Evolutionary conservation across 176 grass and related monocot species (phyloP).

Genomic region (Bromus sterilis): DNA sequence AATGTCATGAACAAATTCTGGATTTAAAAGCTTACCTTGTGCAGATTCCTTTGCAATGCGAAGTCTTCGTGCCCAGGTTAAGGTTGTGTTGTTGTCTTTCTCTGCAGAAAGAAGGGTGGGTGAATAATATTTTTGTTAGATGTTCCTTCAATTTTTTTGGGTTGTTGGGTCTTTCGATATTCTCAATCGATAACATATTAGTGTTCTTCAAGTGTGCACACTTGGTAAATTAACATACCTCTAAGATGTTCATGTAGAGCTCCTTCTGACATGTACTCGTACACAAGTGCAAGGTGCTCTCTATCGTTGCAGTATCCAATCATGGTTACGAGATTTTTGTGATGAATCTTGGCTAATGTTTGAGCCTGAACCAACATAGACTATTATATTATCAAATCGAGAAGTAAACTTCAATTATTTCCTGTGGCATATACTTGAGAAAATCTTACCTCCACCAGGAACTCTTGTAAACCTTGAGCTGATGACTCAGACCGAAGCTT

Average conservation of each 20-base stretch:
- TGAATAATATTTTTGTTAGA: not conserved
- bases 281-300: constrained; percentile 43
- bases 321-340: constrained; percentile 49
- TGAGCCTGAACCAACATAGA: constrained; percentile 27
- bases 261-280: constrained; percentile 69
- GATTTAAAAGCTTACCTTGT: constrained; percentile 7
- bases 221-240: not conserved
- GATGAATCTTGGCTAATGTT: constrained; percentile 47
- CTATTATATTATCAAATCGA: not conserved
- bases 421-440: not conserved
- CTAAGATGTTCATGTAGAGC: constrained; percentile 9
- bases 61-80: constrained; percentile 42
- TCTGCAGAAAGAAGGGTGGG: not conserved
- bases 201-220: not conserved
- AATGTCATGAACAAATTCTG: not conserved
- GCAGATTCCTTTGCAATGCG: constrained; percentile 45
- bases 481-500: constrained; percentile 41
- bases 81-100: not conserved
- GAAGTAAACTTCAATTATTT: not conserved
- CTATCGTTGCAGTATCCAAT: constrained; percentile 68
- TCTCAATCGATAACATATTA: not conserved
- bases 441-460: constrained; percentile 45
- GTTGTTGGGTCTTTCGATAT: too few species aligned
- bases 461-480: constrained; percentile 42
- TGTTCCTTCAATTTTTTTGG: not conserved